phyloP scores from a whole-genome alignment of 106 monocot species.

The Dendrobium nobile region DNA sequence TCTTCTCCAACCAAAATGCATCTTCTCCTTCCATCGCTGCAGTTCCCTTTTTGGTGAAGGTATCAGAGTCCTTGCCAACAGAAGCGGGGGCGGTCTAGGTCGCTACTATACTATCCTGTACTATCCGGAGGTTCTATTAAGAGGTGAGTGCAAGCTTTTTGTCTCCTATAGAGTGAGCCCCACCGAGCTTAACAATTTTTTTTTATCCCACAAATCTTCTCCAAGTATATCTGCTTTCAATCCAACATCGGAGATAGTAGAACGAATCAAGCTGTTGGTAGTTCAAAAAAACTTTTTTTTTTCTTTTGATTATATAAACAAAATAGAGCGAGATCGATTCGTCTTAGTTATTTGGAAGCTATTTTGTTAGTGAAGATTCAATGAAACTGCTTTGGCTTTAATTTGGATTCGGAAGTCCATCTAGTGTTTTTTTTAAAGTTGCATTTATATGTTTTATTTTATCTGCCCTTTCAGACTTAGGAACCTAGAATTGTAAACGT shows the following conservation, averaged over 20 bases:
- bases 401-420: no score
- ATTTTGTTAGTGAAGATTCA: no score
- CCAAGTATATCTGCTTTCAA: not conserved
- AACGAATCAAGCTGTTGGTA: no score
- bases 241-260: no score
- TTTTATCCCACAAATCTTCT: not conserved
- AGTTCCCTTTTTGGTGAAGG: not conserved
- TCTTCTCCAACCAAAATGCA: not conserved
- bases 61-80: not conserved
- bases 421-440: no score
- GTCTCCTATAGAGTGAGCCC: not conserved
- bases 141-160: not conserved
- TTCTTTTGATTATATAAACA: no score
- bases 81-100: not conserved
- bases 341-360: not conserved
- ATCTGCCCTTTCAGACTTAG: no score
- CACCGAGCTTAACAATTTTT: not conserved
- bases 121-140: not conserved
- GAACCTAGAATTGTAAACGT: no score
- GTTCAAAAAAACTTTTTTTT: no score
- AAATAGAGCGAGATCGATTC: not conserved
- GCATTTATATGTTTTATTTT: no score
- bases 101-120: not conserved
- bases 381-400: no score
- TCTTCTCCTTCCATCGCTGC: not conserved